Evolutionary conservation across 345 rosid genomes (phyloP), one percentile per base, ranked within the genome.

Genomic region (Euphorbia lathyris): DNA sequence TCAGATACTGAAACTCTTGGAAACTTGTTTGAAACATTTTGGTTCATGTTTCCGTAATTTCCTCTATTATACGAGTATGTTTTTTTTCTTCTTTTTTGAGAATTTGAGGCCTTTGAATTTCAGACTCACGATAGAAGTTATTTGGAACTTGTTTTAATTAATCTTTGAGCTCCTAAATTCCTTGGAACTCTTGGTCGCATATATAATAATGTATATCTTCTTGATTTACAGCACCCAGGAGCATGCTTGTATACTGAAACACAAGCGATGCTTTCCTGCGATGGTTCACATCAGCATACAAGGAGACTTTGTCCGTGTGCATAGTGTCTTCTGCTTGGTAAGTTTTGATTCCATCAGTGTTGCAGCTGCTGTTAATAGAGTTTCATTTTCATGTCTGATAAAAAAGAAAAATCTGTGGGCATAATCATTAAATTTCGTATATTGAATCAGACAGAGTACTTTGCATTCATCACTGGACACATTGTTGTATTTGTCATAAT

Each of bases 221-320:
- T 20, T 59, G 9, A 55, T 65, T 74, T 69, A 11, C 92, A 91
- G 98, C 88, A 87, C 77, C 96, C 97, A 0, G 96, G 92, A 67
- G 91, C 95, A 57, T 94, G 98, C 85, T 84, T 94, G 81, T 91
- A 85, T 72, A 86, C 92, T 17, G 81, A 77, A 69, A 85, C 85
- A 29, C 85, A 88, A 63, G 85, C 98, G 20, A 71, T 87, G 82
- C 83, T 90, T 48, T 87, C 97, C 30, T 91, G 98, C 75, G 96
- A 90, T 51, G 97, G 98, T 66, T 88, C 92, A 3, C 95, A 91
- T 77, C 84, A 32, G 66, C 80, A 90, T 70, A 94, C 96, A 47
- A 78, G 84, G 84, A 87, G 97, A 81, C 95, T 91, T 71, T 91
- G 97, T 77, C 97, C 98, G 14, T 90, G 98, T 77, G 96, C 98